These are phyloP conservation scores for Protea cynaroides DNA, from an alignment of 164 flowering plant species.

Conservation along the genomic window DNA sequence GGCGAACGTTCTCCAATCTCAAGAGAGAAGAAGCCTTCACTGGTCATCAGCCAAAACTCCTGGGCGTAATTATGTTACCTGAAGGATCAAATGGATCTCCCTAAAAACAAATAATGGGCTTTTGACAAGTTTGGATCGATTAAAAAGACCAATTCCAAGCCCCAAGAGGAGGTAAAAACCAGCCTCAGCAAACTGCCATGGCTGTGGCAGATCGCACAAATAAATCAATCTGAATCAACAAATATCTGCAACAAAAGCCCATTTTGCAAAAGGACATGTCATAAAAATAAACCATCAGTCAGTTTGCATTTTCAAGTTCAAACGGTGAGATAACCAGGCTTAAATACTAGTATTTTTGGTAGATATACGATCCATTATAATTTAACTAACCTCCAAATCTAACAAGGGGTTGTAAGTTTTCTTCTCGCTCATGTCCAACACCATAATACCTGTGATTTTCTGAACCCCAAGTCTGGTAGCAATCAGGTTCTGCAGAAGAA, in stretches of 20 bases:
- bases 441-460: conserved; percentile 73
- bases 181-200: not conserved
- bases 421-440: conserved; percentile 57
- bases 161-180: not conserved
- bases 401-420: conserved; percentile 56
- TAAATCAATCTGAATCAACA: not conserved
- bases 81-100: not conserved
- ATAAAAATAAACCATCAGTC: not conserved
- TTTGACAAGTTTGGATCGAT: not conserved
- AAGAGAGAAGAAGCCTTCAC: not conserved
- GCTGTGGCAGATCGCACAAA: not conserved
- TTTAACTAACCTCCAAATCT: conserved; percentile 64
- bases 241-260: not conserved
- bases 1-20: not conserved
- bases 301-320: not conserved
- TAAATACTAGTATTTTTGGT: not conserved
- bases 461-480: conserved; percentile 83
- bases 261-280: not conserved
- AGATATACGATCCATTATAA: not conserved
- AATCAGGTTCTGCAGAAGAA: conserved; percentile 65
- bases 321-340: not conserved
- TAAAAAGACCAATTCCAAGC: not conserved
- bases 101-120: not conserved
- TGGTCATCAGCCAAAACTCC: too few relatives aligned
- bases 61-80: too few relatives aligned